Evolutionary conservation across 1,284 basidiomycete species (phyloP).

Genomic region (Moniliophthora roreri): DNA sequence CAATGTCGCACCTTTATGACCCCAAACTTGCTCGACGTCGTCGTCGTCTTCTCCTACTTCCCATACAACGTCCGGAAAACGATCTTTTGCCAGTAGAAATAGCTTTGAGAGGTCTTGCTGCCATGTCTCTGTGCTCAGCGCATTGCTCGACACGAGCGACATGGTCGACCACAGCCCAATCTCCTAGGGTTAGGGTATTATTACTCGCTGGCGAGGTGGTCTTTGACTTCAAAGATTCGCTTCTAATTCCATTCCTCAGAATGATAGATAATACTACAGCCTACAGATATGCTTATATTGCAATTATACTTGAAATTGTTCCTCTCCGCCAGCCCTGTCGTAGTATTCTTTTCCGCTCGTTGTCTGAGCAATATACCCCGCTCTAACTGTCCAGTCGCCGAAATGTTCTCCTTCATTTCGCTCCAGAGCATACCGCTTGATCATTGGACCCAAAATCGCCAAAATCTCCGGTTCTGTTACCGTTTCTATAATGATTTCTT

Average conservation of each 20-base stretch:
- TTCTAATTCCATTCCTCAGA: too few relatives aligned
- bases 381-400: conserved; percentile 93
- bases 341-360: conserved; percentile 82
- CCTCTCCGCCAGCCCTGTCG: conserved; percentile 36
- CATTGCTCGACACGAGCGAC: background rate
- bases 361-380: conserved; percentile 81
- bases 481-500: conserved; percentile 53
- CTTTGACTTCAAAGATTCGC: too few relatives aligned
- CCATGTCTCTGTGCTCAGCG: conserved; percentile 49
- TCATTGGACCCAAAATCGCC: conserved; percentile 87
- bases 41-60: conserved; percentile 60
- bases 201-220: too few relatives aligned
- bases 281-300: background rate
- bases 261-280: too few relatives aligned
- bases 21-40: conserved; percentile 71
- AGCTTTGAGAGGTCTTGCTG: conserved; percentile 74
- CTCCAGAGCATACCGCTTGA: conserved; percentile 91
- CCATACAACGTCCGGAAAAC: conserved; percentile 95
- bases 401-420: conserved; percentile 90
- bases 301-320: conserved; percentile 8
- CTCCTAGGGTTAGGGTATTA: background rate
- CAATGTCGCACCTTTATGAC: conserved; percentile 76
- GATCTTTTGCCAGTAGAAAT: conserved; percentile 77
- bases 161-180: background rate
- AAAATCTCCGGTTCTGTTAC: conserved; percentile 95